Base-by-base conservation (phyloP, 2,329 filamentous ascomycete species). In the Sclerotinia minor region DNA sequence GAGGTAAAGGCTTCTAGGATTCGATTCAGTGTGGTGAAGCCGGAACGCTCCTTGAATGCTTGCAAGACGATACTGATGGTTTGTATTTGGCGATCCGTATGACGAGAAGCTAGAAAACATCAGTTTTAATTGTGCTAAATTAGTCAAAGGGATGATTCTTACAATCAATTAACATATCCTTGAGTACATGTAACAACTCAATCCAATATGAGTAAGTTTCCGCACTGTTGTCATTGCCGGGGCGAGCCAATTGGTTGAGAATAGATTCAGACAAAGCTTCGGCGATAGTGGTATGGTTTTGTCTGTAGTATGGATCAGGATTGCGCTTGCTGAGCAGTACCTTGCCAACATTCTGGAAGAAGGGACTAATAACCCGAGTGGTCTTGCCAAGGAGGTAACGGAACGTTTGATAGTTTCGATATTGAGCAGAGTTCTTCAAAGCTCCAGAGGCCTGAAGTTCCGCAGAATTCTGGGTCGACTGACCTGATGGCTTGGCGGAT, bases 301-400 rank as follows among this genome's bases (percentile, higher is more conserved):
- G 81, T 79, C 71, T 85, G 79, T 67, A 82, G 71, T 83, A 89
- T 2, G 81, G 74, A 73, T 97, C 93, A 38, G 87, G 83, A 70
- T 87, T 87, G 61, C 93, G 87, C 68, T 92, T 90, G 54, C 88
- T 87, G 5, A 96, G 83, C 29, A 98, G 81, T 21, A 90, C 87
- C 77, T 92, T 95, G 17, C 94, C 94, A 54, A 98, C 81, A 1
- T 88, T 89, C 75, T 96, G 92, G 76, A 97, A 90, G 73, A 98
- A 91, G 0, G 91, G 89, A 24, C 92, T 90, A n/a, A 94, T 90
- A 3, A 89, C 89, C 11, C 88, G 88, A 29, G 94, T 89, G 73
- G 96, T 85, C 45, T 92, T 89, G 74, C 90, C 89, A 17, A 98
- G 83, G 15, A 98, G 82, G 72, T 89, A 89, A 49, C 90, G 86